These are phyloP conservation scores for Ploettnerulaceae sp. DNA, from an alignment of 2,329 filamentous ascomycete species.

Conservation along the genomic window DNA sequence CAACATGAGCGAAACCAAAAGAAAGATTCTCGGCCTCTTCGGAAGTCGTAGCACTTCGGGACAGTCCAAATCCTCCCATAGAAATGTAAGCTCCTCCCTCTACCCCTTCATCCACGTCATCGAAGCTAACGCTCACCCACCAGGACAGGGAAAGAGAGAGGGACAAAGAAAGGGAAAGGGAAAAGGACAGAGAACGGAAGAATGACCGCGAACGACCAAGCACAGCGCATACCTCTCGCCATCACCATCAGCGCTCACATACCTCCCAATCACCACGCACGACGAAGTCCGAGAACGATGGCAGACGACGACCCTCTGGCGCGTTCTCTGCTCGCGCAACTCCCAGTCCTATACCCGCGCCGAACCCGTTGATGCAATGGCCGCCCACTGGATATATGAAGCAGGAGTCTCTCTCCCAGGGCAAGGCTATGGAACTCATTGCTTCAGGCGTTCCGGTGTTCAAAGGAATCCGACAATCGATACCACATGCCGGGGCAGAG, in stretches of 20 bases:
- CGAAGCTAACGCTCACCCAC: not conserved
- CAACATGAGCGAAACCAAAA: constrained; percentile 30
- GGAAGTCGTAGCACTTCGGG: constrained; percentile 43
- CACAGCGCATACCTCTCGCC: constrained; percentile 15
- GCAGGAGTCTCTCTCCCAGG: constrained; percentile 47
- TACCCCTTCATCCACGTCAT: not conserved
- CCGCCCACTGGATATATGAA: constrained; percentile 48
- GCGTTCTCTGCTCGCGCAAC: constrained; percentile 1
- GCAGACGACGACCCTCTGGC: not conserved
- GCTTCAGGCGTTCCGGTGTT: constrained; percentile 53
- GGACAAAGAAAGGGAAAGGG: constrained; percentile 3
- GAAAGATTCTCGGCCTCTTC: constrained; percentile 39
- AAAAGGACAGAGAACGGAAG: constrained; percentile 15
- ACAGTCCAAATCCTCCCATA: constrained; percentile 36
- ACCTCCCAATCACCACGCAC: not conserved
- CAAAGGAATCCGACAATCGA: constrained; percentile 48
- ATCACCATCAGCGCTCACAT: constrained; percentile 6
- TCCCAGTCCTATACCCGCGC: constrained; percentile 5
- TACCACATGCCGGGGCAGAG: constrained; percentile 49
- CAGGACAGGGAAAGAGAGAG: constrained; percentile 8
- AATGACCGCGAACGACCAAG: constrained; percentile 37
- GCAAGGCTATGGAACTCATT: constrained; percentile 53
- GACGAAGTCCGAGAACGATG: not conserved
- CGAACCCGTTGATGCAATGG: constrained; percentile 47
- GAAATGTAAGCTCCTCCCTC: constrained; percentile 11